phyloP scores from a whole-genome alignment of 176 grass and related monocot species.

The Raddia distichophylla region DNA sequence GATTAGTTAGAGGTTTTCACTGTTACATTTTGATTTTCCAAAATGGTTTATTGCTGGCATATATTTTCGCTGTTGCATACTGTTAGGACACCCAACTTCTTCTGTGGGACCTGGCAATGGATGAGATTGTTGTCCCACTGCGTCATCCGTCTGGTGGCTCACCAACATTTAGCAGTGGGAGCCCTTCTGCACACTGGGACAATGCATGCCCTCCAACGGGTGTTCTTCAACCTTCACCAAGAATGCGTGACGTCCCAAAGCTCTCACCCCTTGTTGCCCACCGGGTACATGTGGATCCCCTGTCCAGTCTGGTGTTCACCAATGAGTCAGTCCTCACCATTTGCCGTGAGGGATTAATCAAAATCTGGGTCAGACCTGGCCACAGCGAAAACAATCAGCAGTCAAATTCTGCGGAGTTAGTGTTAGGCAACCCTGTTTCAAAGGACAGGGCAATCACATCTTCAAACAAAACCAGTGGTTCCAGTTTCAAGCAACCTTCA shows the following conservation, averaged over 20 bases:
- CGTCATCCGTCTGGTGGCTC: constrained; percentile 72
- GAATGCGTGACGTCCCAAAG: constrained; percentile 84
- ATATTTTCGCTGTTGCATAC: constrained; percentile 4
- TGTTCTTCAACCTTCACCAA: constrained; percentile 79
- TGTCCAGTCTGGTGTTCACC: constrained; percentile 80
- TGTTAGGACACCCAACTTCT: constrained; percentile 84
- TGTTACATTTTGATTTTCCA: background rate
- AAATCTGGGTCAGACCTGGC: constrained; percentile 76
- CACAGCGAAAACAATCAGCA: constrained; percentile 54
- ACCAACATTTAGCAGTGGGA: constrained; percentile 73
- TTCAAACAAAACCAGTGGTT: constrained; percentile 50
- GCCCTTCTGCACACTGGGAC: constrained; percentile 86
- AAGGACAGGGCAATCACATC: constrained; percentile 59
- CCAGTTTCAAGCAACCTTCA: constrained; percentile 73
- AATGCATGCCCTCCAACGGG: constrained; percentile 62
- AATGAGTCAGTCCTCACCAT: constrained; percentile 76
- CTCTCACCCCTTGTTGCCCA: constrained; percentile 85
- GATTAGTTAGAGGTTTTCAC: background rate
- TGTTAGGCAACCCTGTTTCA: constrained; percentile 34
- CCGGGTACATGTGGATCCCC: constrained; percentile 70
- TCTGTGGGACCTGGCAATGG: constrained; percentile 84
- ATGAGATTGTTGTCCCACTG: constrained; percentile 93
- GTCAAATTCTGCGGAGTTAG: constrained; percentile 60
- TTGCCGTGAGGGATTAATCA: constrained; percentile 82
- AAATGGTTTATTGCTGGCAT: constrained; percentile 11